Conservation (phyloP, 345 rosid genomes). For the thale cress (Arabidopsis thaliana) region TAIR10.1 NC_003075.7:9631501-9632000, state of each 20-base stretch:
- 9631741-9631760: conserved; percentile 6
- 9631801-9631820: conserved; percentile 90
- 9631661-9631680: conserved; percentile 79
- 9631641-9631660: conserved; percentile 90
- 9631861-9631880: conserved; percentile 92
- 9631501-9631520: conserved; percentile 85
- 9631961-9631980: conserved; percentile 20
- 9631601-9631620: conserved; percentile 93
- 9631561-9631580: conserved; percentile 45
- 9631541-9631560: conserved; percentile 60
- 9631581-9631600: conserved; percentile 47
- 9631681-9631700: conserved; percentile 52
- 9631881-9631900: conserved; percentile 99
- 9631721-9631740: conserved; percentile 15
- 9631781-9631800: conserved; percentile 61
- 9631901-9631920: conserved; percentile 91
- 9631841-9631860: conserved; percentile 67
- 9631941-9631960: conserved; percentile 21
- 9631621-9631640: conserved; percentile 92
- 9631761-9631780: conserved; percentile 10
- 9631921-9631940: conserved; percentile 41
- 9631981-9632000: conserved; percentile 57
- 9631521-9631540: conserved; percentile 94
- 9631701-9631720: conserved; percentile 68
- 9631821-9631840: conserved; percentile 94